phyloP scores from a whole-genome alignment of 2,329 filamentous ascomycete genomes.

The Stachybotrys elegans region DNA sequence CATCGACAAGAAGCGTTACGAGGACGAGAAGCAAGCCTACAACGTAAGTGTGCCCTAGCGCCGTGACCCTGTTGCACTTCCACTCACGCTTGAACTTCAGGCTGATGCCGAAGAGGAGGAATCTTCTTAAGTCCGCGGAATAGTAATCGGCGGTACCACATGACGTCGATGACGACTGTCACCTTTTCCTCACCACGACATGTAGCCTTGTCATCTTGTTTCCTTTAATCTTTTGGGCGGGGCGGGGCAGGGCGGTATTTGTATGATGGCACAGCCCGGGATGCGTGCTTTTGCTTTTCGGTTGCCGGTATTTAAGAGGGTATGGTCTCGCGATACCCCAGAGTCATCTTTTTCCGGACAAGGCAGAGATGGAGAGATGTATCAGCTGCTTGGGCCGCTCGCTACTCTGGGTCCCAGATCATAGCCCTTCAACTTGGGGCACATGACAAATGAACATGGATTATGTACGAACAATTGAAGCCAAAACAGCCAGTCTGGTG shows the following conservation, averaged over 20 bases:
- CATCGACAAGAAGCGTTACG: constrained; percentile 97
- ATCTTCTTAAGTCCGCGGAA: constrained; percentile 27
- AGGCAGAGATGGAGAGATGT: too few species aligned
- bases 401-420: constrained; percentile 16
- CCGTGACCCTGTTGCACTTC: constrained; percentile 10
- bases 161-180: not conserved
- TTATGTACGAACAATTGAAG: not conserved
- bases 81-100: constrained; percentile 26
- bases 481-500: too few species aligned
- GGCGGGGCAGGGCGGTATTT: constrained; percentile 35
- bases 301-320: constrained; percentile 27
- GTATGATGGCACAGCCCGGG: constrained; percentile 36
- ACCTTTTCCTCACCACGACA: too few species aligned
- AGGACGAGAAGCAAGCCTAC: constrained; percentile 95
- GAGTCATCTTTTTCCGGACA: too few species aligned
- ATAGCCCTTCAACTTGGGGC: constrained; percentile 5
- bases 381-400: too few species aligned
- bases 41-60: constrained; percentile 70
- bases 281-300: constrained; percentile 31
- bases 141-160: not conserved
- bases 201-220: not conserved
- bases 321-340: constrained; percentile 24
- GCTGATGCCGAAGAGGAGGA: constrained; percentile 59
- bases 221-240: constrained; percentile 30
- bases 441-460: constrained; percentile 19